Evolutionary conservation across 2,329 filamentous ascomycete species (phyloP).

Genomic region (Exophiala sideris): DNA sequence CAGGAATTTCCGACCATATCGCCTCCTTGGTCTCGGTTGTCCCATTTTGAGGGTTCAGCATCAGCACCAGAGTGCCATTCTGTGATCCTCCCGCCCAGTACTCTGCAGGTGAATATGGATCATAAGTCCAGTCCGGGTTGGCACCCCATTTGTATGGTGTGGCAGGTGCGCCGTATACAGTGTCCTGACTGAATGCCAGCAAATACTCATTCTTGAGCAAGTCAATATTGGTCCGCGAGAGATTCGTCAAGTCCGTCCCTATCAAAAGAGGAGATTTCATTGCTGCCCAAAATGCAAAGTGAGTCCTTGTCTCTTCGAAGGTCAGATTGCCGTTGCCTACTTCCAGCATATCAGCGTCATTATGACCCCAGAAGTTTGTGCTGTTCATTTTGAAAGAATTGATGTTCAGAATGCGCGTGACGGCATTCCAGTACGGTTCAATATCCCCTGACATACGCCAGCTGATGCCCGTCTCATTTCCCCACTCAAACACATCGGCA

Average conservation of each 20-base stretch:
- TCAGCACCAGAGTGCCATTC: not conserved
- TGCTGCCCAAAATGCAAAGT: not conserved
- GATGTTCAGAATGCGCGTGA: not conserved
- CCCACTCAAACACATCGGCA: not conserved
- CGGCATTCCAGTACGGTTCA: not conserved
- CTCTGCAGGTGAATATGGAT: not conserved
- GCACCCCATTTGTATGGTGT: conserved; percentile 1
- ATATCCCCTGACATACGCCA: not conserved
- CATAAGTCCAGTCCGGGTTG: not conserved
- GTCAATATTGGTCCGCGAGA: not conserved
- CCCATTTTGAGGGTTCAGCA: not conserved
- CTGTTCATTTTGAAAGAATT: conserved; percentile 1
- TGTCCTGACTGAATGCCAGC: not conserved
- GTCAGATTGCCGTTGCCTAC: not conserved
- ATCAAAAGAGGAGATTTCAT: not conserved
- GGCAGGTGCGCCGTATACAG: not conserved
- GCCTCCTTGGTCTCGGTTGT: not conserved
- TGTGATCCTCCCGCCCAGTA: not conserved
- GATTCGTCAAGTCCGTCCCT: not conserved
- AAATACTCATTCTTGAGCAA: not conserved
- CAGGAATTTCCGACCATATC: not conserved
- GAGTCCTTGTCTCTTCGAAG: not conserved
- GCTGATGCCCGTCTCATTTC: not conserved
- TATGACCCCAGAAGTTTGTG: not conserved
- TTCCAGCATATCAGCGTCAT: not conserved